Conservation (phyloP, 2,329 filamentous ascomycete genomes). For the Claviceps capensis region DNA sequence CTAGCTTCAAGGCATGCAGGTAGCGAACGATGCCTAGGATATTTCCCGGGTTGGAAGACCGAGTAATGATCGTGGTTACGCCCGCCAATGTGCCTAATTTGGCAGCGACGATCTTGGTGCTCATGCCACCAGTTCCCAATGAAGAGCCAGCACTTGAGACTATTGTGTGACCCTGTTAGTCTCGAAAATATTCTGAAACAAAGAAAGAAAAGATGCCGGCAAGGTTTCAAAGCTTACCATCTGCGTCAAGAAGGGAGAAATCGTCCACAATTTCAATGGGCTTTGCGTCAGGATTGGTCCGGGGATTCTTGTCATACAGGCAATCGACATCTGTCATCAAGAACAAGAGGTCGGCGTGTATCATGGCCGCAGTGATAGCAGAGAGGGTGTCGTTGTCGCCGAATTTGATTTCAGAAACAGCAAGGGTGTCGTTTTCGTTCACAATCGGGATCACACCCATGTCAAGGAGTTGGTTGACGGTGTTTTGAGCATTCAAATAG, state of each 20-base stretch:
- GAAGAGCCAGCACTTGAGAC: conserved; percentile 82
- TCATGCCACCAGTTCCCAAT: conserved; percentile 91
- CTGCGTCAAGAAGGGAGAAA: conserved; percentile 67
- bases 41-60: conserved; percentile 86
- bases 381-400: conserved; percentile 97
- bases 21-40: conserved; percentile 77
- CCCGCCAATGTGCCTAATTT: conserved; percentile 85
- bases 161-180: conserved; percentile 18
- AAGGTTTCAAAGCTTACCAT: conserved; percentile 36
- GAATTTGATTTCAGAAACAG: conserved; percentile 97
- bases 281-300: conserved; percentile 69
- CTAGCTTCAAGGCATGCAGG: conserved; percentile 36
- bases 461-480: conserved; percentile 74
- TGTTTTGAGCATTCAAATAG: conserved; percentile 95
- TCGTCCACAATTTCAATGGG: conserved; percentile 90
- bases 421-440: conserved; percentile 95
- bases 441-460: conserved; percentile 98
- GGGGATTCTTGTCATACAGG: conserved; percentile 90
- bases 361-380: conserved; percentile 93
- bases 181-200: neutral
- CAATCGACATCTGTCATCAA: conserved; percentile 99
- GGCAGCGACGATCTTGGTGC: conserved; percentile 91
- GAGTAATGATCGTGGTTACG: conserved; percentile 90
- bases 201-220: neutral
- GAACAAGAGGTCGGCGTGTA: conserved; percentile 91